phyloP scores from a whole-genome alignment of 192 early-diverging fungal species.

The Helicostylum pulchrum region DNA sequence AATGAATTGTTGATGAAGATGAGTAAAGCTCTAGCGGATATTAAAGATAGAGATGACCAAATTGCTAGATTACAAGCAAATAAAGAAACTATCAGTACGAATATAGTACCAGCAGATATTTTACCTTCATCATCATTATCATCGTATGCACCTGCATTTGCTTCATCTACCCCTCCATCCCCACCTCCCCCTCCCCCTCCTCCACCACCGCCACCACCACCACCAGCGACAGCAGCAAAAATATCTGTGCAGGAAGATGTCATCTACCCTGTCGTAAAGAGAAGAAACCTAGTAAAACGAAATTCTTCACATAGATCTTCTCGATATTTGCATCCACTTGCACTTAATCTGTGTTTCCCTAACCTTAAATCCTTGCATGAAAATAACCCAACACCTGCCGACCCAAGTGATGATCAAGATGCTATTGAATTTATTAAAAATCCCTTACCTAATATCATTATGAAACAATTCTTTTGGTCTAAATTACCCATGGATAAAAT shows the following conservation, averaged over 20 bases:
- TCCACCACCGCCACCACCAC: conserved; percentile 23
- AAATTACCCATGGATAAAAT: conserved; percentile 47
- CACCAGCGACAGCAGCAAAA: neutral
- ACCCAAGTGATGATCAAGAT: neutral
- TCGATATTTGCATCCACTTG: conserved; percentile 24
- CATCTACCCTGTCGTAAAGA: conserved; percentile 1
- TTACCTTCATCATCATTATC: neutral
- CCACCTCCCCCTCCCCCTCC: conserved; percentile 27
- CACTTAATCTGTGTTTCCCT: conserved; percentile 27
- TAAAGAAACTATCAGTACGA: neutral
- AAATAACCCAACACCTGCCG: neutral
- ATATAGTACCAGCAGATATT: neutral
- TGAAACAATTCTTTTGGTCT: conserved; percentile 56
- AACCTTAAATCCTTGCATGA: conserved; percentile 33
- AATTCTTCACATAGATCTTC: conserved; percentile 10
- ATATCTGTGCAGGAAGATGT: neutral
- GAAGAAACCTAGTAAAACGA: conserved; percentile 8
- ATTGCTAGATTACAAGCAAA: conserved; percentile 1
- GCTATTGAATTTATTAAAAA: neutral
- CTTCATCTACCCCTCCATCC: conserved; percentile 15
- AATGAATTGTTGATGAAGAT: conserved; percentile 36
- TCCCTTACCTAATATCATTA: conserved; percentile 9
- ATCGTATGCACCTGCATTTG: conserved; percentile 12
- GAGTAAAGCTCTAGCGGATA: conserved; percentile 23
- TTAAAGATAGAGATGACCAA: conserved; percentile 22